Conservation (phyloP, 257 asterid genomes). For the Mentha longifolia region DNA sequence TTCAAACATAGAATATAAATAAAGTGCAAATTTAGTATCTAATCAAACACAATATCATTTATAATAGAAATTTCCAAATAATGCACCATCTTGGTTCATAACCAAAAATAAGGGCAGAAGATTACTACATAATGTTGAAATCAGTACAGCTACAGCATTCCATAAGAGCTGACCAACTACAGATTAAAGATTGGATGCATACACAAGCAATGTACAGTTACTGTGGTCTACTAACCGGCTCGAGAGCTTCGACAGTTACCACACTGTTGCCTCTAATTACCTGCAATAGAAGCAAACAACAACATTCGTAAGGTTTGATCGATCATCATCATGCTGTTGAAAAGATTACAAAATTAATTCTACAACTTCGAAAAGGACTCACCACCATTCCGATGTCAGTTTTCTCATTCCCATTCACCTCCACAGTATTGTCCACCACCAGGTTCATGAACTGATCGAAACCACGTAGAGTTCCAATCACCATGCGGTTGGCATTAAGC, state of each 20-base stretch:
- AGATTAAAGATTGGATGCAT: constrained; percentile 3
- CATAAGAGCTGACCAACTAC: constrained; percentile 5
- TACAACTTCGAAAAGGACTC: constrained; percentile 36
- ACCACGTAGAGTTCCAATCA: constrained; percentile 84
- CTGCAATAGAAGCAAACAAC: constrained; percentile 42
- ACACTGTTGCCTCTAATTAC: constrained; percentile 91
- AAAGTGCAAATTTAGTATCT: no score
- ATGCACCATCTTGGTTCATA: neutral
- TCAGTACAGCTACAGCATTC: constrained; percentile 6
- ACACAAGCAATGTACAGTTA: constrained; percentile 39
- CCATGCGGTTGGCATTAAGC: constrained; percentile 89
- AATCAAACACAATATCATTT: no score
- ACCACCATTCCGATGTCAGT: constrained; percentile 97
- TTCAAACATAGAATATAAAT: no score
- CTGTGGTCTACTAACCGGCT: constrained; percentile 71
- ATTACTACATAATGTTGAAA: neutral
- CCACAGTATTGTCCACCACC: constrained; percentile 90
- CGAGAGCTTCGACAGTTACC: constrained; percentile 92
- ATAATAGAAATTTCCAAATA: neutral
- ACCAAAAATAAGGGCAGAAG: neutral
- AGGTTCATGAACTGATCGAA: constrained; percentile 91
- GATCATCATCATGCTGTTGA: neutral
- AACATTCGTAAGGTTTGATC: constrained; percentile 2
- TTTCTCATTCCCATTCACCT: constrained; percentile 87
- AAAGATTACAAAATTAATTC: neutral